A percentile compares a stretch with the other conserved stretches of the same genome.
These are phyloP conservation scores for Groenewaldozyma salmanticensis DNA, from an alignment of 805 yeast genomes.

Conservation along the genomic window DNA sequence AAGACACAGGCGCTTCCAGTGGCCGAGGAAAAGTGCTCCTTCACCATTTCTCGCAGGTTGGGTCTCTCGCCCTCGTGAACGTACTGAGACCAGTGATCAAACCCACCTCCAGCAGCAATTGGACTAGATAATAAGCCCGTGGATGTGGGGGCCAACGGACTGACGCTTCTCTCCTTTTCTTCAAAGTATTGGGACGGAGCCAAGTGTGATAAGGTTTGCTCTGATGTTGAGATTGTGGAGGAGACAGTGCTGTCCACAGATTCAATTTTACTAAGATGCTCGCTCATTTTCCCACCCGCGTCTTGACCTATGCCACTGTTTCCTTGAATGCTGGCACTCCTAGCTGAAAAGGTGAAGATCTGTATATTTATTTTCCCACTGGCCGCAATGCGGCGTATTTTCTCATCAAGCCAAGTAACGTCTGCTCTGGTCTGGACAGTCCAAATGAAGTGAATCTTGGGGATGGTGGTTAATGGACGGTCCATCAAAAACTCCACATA, in stretches of 20 bases:
- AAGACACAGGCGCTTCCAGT: slow-evolving; percentile 40
- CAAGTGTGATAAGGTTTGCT: neutral
- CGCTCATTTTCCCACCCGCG: too few relatives aligned
- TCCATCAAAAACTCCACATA: slow-evolving; percentile 30
- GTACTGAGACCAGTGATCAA: slow-evolving; percentile 6
- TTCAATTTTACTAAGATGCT: too few relatives aligned
- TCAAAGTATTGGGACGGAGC: neutral
- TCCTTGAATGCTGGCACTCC: neutral
- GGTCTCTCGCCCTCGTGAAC: slow-evolving; percentile 32
- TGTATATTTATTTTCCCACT: slow-evolving; percentile 12
- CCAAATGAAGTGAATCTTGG: slow-evolving; percentile 23
- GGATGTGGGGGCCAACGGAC: neutral
- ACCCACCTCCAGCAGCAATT: neutral
- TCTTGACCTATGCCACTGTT: too few relatives aligned
- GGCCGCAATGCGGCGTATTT: slow-evolving; percentile 24
- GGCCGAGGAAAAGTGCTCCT: slow-evolving; percentile 30
- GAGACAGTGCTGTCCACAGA: neutral
- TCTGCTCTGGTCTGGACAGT: slow-evolving; percentile 15
- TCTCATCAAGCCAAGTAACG: slow-evolving; percentile 14
- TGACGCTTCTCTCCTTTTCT: neutral
- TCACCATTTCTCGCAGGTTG: slow-evolving; percentile 31
- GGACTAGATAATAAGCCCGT: neutral
- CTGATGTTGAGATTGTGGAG: neutral
- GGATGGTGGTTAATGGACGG: slow-evolving; percentile 4
- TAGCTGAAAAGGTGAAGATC: slow-evolving; percentile 6